phyloP scores from a whole-genome alignment of 768 basidiomycete genomes.

The Kwoniella botswanensis region DNA sequence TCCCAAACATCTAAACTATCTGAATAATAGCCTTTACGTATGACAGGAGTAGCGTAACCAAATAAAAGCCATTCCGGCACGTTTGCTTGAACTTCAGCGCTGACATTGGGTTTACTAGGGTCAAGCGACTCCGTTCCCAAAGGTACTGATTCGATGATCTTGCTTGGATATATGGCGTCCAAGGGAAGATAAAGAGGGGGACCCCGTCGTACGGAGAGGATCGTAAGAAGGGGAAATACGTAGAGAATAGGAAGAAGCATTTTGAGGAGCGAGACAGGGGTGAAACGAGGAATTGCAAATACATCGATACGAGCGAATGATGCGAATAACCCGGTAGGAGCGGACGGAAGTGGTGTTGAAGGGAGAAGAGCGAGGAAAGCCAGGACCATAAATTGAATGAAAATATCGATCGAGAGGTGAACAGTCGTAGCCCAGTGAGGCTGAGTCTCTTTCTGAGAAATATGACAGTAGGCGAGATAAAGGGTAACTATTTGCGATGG shows the following conservation, averaged over 20 bases:
- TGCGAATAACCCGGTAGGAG: slow-evolving; percentile 23
- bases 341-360: slow-evolving; percentile 42
- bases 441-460: slow-evolving; percentile 61
- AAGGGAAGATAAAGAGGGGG: slow-evolving; percentile 76
- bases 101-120: slow-evolving; percentile 74
- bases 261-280: slow-evolving; percentile 16
- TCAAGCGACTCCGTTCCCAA: slow-evolving; percentile 35
- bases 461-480: slow-evolving; percentile 63
- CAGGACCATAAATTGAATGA: slow-evolving; percentile 42
- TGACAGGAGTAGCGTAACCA: slow-evolving; percentile 83
- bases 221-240: slow-evolving; percentile 60
- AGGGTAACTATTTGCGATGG: slow-evolving; percentile 53
- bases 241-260: slow-evolving; percentile 45
- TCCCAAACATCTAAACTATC: slow-evolving; percentile 83
- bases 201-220: slow-evolving; percentile 68
- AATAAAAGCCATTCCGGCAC: slow-evolving; percentile 70
- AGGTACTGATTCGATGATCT: slow-evolving; percentile 42
- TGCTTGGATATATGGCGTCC: slow-evolving; percentile 71
- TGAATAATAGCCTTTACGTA: slow-evolving; percentile 77
- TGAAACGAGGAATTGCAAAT: slow-evolving; percentile 2
- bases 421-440: slow-evolving; percentile 63
- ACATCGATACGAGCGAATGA: slow-evolving; percentile 27
- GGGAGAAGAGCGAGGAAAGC: slow-evolving; percentile 43
- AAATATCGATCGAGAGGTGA: slow-evolving; percentile 64
- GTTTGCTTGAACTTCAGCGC: slow-evolving; percentile 61